These are phyloP conservation scores for Cyclanthera cordifolia DNA, from an alignment of 306 rosid genomes.

Conservation along the genomic window DNA sequence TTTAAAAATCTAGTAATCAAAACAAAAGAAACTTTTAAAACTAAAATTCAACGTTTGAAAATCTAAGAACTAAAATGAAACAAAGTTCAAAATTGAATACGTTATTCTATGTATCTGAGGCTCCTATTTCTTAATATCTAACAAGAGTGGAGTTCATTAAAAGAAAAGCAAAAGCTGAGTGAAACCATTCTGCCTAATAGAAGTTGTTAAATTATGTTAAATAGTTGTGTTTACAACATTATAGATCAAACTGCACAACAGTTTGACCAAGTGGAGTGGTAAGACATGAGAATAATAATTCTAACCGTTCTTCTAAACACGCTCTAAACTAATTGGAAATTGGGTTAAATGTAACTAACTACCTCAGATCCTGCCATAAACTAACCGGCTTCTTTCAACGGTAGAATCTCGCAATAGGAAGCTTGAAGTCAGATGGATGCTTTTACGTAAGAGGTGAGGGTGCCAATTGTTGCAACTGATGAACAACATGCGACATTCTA, in stretches of 20 bases:
- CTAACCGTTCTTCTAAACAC: neutral
- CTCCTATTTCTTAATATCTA: neutral
- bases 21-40: too few relatives aligned
- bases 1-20: too few relatives aligned
- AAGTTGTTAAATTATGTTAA: neutral
- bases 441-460: slow-evolving; percentile 13
- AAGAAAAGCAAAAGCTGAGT: neutral
- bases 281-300: neutral
- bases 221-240: neutral
- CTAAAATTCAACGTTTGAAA: too few relatives aligned
- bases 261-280: neutral
- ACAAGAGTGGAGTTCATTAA: neutral
- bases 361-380: neutral
- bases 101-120: neutral
- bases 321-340: neutral
- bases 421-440: neutral
- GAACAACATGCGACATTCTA: slow-evolving; percentile 96
- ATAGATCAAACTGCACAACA: neutral
- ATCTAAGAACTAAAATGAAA: too few relatives aligned
- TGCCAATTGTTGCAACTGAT: slow-evolving; percentile 74
- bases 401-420: slow-evolving; percentile 1
- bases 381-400: neutral
- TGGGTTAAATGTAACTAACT: neutral
- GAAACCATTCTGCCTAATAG: neutral
- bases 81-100: too few relatives aligned